Evolutionary conservation across 1,139 yeast genomes (phyloP), one percentile per base, ranked within the genome.

Genomic region (Pichia sp.): DNA sequence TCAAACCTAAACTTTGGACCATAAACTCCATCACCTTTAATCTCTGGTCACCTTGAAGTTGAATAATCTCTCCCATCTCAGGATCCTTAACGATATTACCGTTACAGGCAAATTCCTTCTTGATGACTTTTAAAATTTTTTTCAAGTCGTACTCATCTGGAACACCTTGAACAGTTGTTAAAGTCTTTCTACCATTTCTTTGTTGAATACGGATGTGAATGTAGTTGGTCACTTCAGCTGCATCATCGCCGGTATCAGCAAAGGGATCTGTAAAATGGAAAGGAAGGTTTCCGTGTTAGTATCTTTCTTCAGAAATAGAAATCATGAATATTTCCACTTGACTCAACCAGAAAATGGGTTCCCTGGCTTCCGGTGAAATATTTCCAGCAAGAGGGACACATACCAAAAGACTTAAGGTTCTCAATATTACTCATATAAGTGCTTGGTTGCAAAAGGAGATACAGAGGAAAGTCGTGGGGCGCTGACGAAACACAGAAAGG

Each of bases 181-280:
- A 79, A 53, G 98, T 91, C 72, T 91, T 91, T 72, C 98, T 89
- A 66, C 98, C 98, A 74, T 91, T 91, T 77, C 98, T 93, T 73
- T 91, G 98, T 71, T 91, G 98, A 65, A 93, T 89, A 77, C 98
- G 94, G 65, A 91, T 88, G 69, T 89, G 98, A 66, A 91, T 85
- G 71, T 88, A 86, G 72, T 85, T 88, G 50, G 95, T 81, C 61
- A 95, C 84, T 71, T 89, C 93, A 58, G 94, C 84, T 68, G 89
- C 96, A 71, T 93, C 94, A 79, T 91, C 97, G 75, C 96, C 97
- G 69, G 96, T 89, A 69, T 91, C 98, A 80, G 97, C 96, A 81
- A 91, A 91, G 55, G 98, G 98, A 72, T 91, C 95, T 74, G n/a
- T n/a, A n/a, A n/a, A n/a, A 31, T 21, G 31, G 18, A 18, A 33